Base-by-base conservation (phyloP, 2,329 filamentous ascomycete species). In the Fusarium liriodendri region DNA sequence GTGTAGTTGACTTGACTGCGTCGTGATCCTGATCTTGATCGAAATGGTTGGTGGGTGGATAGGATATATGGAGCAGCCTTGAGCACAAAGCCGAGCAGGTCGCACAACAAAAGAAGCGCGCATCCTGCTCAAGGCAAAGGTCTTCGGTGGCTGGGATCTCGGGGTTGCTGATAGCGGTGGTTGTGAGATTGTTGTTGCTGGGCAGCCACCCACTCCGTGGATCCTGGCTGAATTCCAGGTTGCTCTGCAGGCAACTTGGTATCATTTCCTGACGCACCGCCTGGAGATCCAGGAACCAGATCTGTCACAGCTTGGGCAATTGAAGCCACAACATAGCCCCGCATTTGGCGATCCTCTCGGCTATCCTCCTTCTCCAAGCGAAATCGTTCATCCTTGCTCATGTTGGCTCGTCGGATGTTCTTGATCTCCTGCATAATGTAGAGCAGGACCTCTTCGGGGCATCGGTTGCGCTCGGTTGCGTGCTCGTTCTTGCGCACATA, bases 391-490 rank as follows among this genome's bases (percentile, higher is more conserved):
- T 96, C 92, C 85, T 98, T 98, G 81, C 89, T 88, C 88, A 97
- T 90, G 84, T 97, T 95, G 78, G 91, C 89, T 61, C 97, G 92
- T 78, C 96, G 93, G 79, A 96, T 90, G 71, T 91, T 90, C 79
- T 94, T 94, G 79, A 99, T 97, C 85, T 98, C 97, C 77, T 95
- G 92, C 84, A 97, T 93, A 72, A 98, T 95, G 86, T 95, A 95
- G 18, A 97, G 89, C 70, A 98, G 88, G 7, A 98, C 96, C 73
- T 97, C 94, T 82, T 99, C 97, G 0, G 96, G 91, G 76, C 94
- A 95, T 77, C 91, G 90, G 75, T 88, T 94, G 73, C 97, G 92
- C 72, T 94, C 91, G n/a, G 89, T 86, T 37, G 94, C 92, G 77
- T 94, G 89, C 75, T 92, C 91, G 70, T 86, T 87, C 83, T 94